Base-by-base conservation (phyloP, 2,329 filamentous ascomycete genomes). In the Ceratocystiopsis sp. region DNA sequence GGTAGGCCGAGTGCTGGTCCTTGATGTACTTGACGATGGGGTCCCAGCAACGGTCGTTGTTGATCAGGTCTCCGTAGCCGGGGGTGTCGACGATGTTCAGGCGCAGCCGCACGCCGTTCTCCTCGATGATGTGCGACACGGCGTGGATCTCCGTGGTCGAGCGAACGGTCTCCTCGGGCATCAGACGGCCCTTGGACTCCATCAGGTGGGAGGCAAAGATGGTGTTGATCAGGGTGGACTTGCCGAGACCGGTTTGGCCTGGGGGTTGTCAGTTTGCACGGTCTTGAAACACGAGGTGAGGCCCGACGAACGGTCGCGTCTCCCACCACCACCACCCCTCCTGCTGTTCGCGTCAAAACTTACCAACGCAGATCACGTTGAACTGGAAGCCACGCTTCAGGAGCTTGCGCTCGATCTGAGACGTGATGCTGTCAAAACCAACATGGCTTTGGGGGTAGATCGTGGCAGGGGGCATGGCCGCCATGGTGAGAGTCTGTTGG, bases 11-110 rank as follows among this genome's bases (percentile, higher is more conserved):
- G 73, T 98, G 91, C 72, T 98, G 91, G 67, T 98, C 91, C 75
- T 98, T 98, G 75, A 98, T 98, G 69, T 98, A 98, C 73, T 98
- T 98, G 73, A 98, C 89, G 62, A 98, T 98, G 50, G 91, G 91
- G 61, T 98, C 91, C 91, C 91, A 98, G 79, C 91, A 98, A 74
- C 91, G 83, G 69, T 98, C 91, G 66, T 98, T 98, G 77, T 98
- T 98, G 66, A 98, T 91, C 60, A 95, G 78, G 59, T 98, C 91
- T 59, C 91, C 91, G 59, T 98, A 98, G 51, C 91, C 91, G 51
- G 91, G 91, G 51, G 91, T 98, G 62, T 98, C 91, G 58, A 98
- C 91, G 59, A 98, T 98, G 76, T 96, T 98, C 59, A 98, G 73
- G 57, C 91, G 78, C 58, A 98, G 79, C 60, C 91, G 87, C 54